Evolutionary conservation across 108 stramenopile species (phyloP), one percentile per base, ranked within the genome.

Genomic region (Cyclotella choctawhatcheeana): DNA sequence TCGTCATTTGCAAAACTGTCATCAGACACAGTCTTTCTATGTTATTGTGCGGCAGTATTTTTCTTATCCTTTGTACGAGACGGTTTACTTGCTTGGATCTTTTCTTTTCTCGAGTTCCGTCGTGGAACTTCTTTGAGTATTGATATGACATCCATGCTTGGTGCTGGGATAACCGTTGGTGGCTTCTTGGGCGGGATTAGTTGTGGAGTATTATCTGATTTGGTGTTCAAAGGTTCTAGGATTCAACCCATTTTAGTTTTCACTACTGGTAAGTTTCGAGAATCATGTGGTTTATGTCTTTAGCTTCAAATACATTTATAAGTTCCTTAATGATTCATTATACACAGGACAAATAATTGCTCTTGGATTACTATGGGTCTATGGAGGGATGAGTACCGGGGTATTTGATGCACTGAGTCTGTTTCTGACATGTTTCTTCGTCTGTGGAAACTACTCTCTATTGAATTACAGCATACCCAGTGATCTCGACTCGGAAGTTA

Each of bases 31-130:
- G 55, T 56, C 8, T 56, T 56, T 17, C 26, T 56, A 17, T 56
- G 55, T 26, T 56, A 56, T 56, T 56, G 55, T 56, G 55, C 10
- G 5, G 55, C 55, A 16, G 27, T 56, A 5, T 56, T 56, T 27
- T 56, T 56, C 26, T 22, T 56, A 13, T 56, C 55, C 16, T 22
- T 56, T 30, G 55, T 56, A 24, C 55, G 55, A 56, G 55, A 56
- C 17, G 55, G 55, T 5, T 17, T 56, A 26, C 25, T 56, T 5
- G 24, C 55, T 3, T 56, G 55, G 55, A 56, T 56, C 7, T 56
- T 29, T 27, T 56, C 25, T 29, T 56, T 56, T 17, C 55, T 56
- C 6, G 55, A 56, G 27, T 56, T 8, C 17, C 55, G 55, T 5
- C 24, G 55, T 5, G 17, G 17, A 8, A 8, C 21, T 7, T 21